These are phyloP conservation scores for Odontarrhena argentea DNA, from an alignment of 345 rosid genomes.

Conservation along the genomic window DNA sequence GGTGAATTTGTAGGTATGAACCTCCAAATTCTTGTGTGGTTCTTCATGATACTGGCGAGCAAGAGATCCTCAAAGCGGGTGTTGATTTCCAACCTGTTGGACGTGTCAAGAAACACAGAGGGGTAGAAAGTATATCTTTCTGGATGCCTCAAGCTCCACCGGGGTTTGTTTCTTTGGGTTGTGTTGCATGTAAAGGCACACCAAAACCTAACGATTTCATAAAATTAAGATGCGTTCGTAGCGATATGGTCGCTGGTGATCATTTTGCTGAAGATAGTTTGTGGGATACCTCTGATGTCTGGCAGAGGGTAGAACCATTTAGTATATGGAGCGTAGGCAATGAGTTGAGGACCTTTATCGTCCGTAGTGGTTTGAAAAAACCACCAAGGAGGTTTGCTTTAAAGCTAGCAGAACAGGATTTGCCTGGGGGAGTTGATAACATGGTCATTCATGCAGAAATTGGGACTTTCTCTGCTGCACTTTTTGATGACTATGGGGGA, in stretches of 20 bases:
- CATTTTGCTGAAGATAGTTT: slow-evolving; percentile 85
- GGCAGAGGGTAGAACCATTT: slow-evolving; percentile 63
- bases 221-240: slow-evolving; percentile 77
- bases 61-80: slow-evolving; percentile 67
- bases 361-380: slow-evolving; percentile 75
- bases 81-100: slow-evolving; percentile 75
- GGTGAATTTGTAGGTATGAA: slow-evolving; percentile 62
- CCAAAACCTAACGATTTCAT: slow-evolving; percentile 66
- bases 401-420: slow-evolving; percentile 71
- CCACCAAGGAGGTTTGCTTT: slow-evolving; percentile 96
- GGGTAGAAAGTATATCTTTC: slow-evolving; percentile 78
- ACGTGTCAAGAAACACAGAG: slow-evolving; percentile 79
- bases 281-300: slow-evolving; percentile 84
- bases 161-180: slow-evolving; percentile 92
- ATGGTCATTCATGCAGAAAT: slow-evolving; percentile 73
- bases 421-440: slow-evolving; percentile 68
- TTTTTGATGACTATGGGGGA: slow-evolving; percentile 97
- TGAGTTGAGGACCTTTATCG: slow-evolving; percentile 79
- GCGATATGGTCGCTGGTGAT: slow-evolving; percentile 82
- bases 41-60: slow-evolving; percentile 70
- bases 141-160: slow-evolving; percentile 98
- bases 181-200: slow-evolving; percentile 73
- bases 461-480: slow-evolving; percentile 79
- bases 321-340: slow-evolving; percentile 85
- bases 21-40: slow-evolving; percentile 82